Evolutionary conservation across 2,329 filamentous ascomycete genomes (phyloP), one percentile per base, ranked within the genome.

Genomic region (Monosporascus sp.): DNA sequence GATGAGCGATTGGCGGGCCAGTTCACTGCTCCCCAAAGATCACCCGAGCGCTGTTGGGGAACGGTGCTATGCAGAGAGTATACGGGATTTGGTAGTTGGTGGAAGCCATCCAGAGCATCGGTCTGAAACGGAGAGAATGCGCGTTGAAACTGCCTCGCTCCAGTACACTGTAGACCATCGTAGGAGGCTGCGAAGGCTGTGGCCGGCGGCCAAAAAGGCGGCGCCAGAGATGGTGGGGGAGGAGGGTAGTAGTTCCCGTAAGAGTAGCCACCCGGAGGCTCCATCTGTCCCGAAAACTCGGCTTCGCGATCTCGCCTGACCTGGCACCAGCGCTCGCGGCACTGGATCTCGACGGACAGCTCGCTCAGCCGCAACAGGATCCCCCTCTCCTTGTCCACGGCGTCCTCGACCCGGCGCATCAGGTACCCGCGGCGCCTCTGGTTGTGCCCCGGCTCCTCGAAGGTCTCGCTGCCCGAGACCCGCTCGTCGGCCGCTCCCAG

Each of bases 281-380:
- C 41, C 41, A 16, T 20, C 41, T 8, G 41, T 7, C 41, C 41
- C 17, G 20, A n/a, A 24, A 19, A 16, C 41, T 8, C 55, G 50
- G 16, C 51, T 16, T 57, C 54, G 51, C 58, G 48, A 49, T 67
- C 64, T 17, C 65, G 59, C 43, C 65, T 64, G 2, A 71, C 63
- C 38, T 69, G 65, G 31, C 60, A 60, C 70, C 70, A 72, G 2
- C 72, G 65, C 50, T 76, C 72, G 3, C 72, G 70, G 40, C 71
- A 74, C 58, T 75, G 72, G 16, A 78, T 72, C 63, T 83, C 78
- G 17, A 76, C 64, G 37, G 74, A 70, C 16, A 84, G 58, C 53
- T 82, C 78, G 14, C 72, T 67, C n/a, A 84, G 66, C 3, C 78
- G 69, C 17, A 68, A 53, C 40, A 77, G 63, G 7, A 81, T 72